Evolutionary conservation across 169 alveolate genomes (phyloP).

Genomic region (Plasmodium ovale): DNA sequence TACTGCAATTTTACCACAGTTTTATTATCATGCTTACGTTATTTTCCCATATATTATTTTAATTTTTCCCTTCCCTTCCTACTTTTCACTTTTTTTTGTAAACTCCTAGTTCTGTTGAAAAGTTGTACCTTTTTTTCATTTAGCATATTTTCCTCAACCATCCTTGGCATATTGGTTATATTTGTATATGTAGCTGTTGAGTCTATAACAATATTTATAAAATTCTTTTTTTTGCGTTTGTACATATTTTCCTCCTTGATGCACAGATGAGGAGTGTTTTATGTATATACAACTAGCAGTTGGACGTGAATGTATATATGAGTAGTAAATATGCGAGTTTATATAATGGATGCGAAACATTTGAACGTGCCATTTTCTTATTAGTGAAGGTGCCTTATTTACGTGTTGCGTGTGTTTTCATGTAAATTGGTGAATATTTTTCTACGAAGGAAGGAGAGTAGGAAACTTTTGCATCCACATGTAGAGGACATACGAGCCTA

Average conservation of each 20-base stretch:
- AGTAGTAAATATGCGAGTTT: background rate
- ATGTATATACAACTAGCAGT: too few species aligned
- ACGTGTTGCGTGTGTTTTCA: background rate
- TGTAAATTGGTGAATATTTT: too few species aligned
- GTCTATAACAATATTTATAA: slow-evolving; percentile 1
- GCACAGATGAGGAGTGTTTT: slow-evolving; percentile 29
- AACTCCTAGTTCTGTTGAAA: background rate
- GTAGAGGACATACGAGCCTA: too few species aligned
- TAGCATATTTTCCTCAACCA: background rate
- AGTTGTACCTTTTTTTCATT: background rate
- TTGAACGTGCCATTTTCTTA: background rate
- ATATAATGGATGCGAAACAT: background rate
- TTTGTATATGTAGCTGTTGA: background rate
- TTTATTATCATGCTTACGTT: too few species aligned
- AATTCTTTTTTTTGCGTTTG: background rate
- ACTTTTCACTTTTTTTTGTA: too few species aligned
- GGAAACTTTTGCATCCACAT: too few species aligned
- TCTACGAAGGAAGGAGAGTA: too few species aligned
- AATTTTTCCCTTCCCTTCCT: too few species aligned
- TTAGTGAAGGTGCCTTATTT: background rate
- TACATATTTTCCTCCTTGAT: slow-evolving; percentile 15
- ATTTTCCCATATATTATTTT: too few species aligned
- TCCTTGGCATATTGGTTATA: background rate
- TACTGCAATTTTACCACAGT: too few species aligned
- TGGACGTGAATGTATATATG: background rate